Evolutionary conservation across 2,329 filamentous ascomycete genomes (phyloP).

Genomic region (Sarocladiaceae sp.): DNA sequence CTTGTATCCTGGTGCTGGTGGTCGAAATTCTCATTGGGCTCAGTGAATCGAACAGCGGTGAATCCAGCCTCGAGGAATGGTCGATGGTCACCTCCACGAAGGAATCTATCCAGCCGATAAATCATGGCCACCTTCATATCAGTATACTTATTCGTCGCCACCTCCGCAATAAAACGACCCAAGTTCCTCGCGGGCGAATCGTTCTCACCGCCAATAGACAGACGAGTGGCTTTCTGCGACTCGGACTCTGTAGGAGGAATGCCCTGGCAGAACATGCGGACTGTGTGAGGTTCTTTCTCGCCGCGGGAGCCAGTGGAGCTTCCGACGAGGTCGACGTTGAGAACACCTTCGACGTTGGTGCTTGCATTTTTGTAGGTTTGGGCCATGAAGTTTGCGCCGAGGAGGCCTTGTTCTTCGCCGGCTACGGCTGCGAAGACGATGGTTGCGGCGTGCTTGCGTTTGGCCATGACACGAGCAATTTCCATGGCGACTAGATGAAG

Average conservation of each 20-base stretch:
- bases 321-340: constrained; percentile 56
- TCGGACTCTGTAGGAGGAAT: constrained; percentile 38
- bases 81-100: constrained; percentile 52
- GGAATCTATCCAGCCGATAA: constrained; percentile 52
- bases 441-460: constrained; percentile 41
- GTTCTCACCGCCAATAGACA: constrained; percentile 47
- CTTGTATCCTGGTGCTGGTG: constrained; percentile 55
- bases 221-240: constrained; percentile 29
- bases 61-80: constrained; percentile 53
- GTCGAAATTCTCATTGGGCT: constrained; percentile 52
- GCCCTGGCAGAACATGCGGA: constrained; percentile 52
- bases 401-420: constrained; percentile 54
- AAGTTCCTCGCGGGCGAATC: constrained; percentile 52
- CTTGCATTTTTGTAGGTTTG: constrained; percentile 46
- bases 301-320: constrained; percentile 41
- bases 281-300: constrained; percentile 41
- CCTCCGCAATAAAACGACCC: constrained; percentile 50
- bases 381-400: constrained; percentile 47
- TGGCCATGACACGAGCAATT: constrained; percentile 48
- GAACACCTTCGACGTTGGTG: constrained; percentile 52
- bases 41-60: constrained; percentile 51
- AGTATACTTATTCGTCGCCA: constrained; percentile 45
- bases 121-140: constrained; percentile 53
- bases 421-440: constrained; percentile 54
- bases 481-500: constrained; percentile 45